A percentile compares a stretch with the other conserved stretches of the same genome.
These are phyloP conservation scores for Paramecium tetraurelia DNA, from an alignment of 73 alveolate genomes.

Conservation along the genomic window DNA sequence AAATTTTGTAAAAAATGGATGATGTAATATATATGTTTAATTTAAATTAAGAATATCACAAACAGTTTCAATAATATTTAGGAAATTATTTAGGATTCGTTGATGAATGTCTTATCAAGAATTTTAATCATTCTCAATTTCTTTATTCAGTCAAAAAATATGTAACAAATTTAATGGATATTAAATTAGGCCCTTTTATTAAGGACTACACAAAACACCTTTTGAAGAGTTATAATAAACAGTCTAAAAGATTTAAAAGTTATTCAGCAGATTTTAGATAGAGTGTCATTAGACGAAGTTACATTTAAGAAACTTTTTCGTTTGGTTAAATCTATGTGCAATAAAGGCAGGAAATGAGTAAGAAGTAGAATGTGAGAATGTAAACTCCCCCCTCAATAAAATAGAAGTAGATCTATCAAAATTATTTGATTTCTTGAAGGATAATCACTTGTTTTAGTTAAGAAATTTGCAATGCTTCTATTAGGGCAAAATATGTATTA, in stretches of 20 bases:
- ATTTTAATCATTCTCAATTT: background rate
- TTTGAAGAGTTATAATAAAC: background rate
- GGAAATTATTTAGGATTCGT: conserved; percentile 5
- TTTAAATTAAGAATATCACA: background rate
- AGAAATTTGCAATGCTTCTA: background rate
- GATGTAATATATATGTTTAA: background rate
- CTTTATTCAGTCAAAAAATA: background rate
- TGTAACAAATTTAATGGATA: background rate
- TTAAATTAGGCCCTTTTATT: background rate
- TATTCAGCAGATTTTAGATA: background rate
- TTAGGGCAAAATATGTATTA: background rate
- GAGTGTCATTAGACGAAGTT: conserved; percentile 33
- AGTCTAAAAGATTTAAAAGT: background rate
- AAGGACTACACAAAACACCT: background rate
- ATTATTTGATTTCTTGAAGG: background rate
- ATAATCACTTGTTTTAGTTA: background rate
- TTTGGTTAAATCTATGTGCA: conserved; percentile 37
- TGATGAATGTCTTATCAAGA: background rate
- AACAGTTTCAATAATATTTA: background rate
- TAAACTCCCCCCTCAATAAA: conserved; percentile 1
- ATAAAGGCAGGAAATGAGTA: background rate
- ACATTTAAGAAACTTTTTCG: conserved; percentile 13
- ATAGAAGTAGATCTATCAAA: background rate
- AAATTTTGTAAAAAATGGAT: conserved; percentile 24
- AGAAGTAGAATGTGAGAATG: conserved; percentile 33